Conservation (phyloP, 1,284 basidiomycete genomes). For the Melampsora occidentalis region DNA sequence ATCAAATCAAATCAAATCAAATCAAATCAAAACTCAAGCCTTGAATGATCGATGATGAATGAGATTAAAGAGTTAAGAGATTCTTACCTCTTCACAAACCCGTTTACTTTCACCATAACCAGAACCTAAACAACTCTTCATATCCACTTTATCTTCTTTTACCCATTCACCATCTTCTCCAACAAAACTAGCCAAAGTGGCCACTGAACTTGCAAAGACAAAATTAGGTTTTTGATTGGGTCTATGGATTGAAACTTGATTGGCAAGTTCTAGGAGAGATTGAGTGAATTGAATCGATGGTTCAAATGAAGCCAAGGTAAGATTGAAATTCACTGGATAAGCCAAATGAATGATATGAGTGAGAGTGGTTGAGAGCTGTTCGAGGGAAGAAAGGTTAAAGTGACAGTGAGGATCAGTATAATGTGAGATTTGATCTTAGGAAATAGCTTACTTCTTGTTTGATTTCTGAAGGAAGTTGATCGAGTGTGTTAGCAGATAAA, state of each 20-base stretch:
- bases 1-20: background rate
- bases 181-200: background rate
- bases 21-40: background rate
- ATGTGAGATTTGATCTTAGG: background rate
- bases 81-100: slow-evolving; percentile 22
- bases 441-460: background rate
- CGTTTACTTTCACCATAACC: slow-evolving; percentile 29
- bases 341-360: slow-evolving; percentile 21
- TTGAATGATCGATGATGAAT: background rate
- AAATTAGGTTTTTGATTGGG: slow-evolving; percentile 7
- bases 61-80: background rate
- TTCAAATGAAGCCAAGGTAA: slow-evolving; percentile 12
- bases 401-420: background rate
- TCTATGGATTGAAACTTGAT: background rate
- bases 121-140: slow-evolving; percentile 6
- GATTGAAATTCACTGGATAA: slow-evolving; percentile 26
- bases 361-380: background rate
- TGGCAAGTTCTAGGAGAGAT: slow-evolving; percentile 2
- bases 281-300: slow-evolving; percentile 6
- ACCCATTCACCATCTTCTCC: slow-evolving; percentile 1
- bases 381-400: background rate
- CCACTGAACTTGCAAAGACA: slow-evolving; percentile 16
- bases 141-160: slow-evolving; percentile 12
- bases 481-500: background rate
- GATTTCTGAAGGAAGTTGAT: slow-evolving; percentile 2